Evolutionary conservation across 176 grass and related monocot species (phyloP).

Genomic region (Puccinellia tenuiflora): DNA sequence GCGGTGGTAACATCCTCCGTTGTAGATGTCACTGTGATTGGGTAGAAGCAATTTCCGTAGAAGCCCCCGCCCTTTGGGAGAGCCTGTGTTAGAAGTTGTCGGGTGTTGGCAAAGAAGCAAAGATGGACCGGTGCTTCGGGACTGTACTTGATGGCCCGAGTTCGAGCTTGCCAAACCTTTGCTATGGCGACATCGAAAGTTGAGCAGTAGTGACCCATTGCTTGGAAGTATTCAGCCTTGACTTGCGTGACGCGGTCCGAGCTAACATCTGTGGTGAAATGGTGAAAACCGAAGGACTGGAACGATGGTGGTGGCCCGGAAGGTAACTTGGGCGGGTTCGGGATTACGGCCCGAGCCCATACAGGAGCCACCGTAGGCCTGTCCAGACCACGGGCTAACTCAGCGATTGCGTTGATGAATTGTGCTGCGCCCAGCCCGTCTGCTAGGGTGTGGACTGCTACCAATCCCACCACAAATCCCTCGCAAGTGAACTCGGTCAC

Average conservation of each 20-base stretch:
- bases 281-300: conserved; percentile 38
- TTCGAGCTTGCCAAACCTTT: conserved; percentile 65
- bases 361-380: conserved; percentile 27
- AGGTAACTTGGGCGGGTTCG: conserved; percentile 37
- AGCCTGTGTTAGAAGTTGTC: conserved; percentile 37
- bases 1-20: not conserved
- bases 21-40: conserved; percentile 37
- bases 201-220: conserved; percentile 49
- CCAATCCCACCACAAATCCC: conserved; percentile 56
- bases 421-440: conserved; percentile 66
- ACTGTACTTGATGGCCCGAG: conserved; percentile 28
- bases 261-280: conserved; percentile 33
- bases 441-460: conserved; percentile 53
- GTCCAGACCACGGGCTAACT: conserved; percentile 36
- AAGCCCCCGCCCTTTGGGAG: conserved; percentile 50
- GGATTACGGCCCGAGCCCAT: conserved; percentile 40
- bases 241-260: conserved; percentile 3
- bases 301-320: conserved; percentile 26
- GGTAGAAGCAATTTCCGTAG: conserved; percentile 72
- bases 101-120: conserved; percentile 68
- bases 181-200: conserved; percentile 62
- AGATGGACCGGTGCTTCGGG: conserved; percentile 33
- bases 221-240: conserved; percentile 41
- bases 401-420: conserved; percentile 50
- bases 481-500: conserved; percentile 58